Evolutionary conservation across 1,284 basidiomycete genomes (phyloP), one percentile per base, ranked within the genome.

Genomic region (Blastosporella zonata): DNA sequence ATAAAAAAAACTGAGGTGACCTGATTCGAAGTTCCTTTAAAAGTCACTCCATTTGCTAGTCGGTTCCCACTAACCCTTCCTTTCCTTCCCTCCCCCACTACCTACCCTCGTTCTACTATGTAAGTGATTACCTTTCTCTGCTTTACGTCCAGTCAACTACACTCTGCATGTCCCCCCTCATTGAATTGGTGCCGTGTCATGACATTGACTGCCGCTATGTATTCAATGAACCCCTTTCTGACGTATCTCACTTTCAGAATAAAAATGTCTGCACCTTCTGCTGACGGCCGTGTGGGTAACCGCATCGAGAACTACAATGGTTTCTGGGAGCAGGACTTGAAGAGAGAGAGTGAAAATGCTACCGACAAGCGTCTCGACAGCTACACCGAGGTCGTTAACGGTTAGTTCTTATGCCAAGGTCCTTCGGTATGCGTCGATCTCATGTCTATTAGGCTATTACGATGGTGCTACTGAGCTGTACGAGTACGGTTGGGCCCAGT

Each of bases 401-500:
- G 92, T 89, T 53, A 55, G 77, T 64, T 17, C n/a, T 22, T 10
- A 41, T 33, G 51, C 29, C 31, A 12, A 22, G 4, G 12, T 21
- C 28, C 33, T 33, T 20, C 13, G 9, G 6, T 41, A 39, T 46
- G 3, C 15, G 18, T 52, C 25, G 43, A 54, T 41, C 43, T 49
- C 18, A 20, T 40, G n/a, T 36, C 13, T 37, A 48, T 15, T 35
- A 92, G 91, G 92, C 35, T 97, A 97, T 75, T 97, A 97, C 62
- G 95, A 98, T 62, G 94, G 93, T 59, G 96, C 94, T 5, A 99
- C 96, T 15, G 85, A 94, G 66, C 77, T 99, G 48, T 99, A 98
- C 76, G 96, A 99, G 71, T 98, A 93, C 65, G 95, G 92, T 48
- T 96, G 93, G 93, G 81, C 81, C 6, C 76, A 86, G 52, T 95